A percentile compares a stretch with the other conserved stretches of the same genome.
These are phyloP conservation scores for Aspergillus luchuensis DNA, from an alignment of 2,329 filamentous ascomycete genomes.

Conservation along the genomic window DNA sequence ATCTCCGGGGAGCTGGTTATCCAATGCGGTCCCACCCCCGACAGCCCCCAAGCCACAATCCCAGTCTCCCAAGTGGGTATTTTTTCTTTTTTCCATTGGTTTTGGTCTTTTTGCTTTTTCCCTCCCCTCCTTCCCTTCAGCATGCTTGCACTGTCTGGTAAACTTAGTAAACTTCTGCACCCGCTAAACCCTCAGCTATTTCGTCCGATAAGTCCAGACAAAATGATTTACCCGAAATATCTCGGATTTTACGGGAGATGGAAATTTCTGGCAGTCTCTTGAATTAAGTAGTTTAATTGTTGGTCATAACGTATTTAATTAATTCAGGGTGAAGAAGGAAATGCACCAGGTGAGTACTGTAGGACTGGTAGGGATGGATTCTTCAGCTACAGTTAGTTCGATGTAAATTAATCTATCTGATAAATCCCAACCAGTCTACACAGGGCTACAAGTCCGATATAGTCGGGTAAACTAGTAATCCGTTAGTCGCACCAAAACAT, in stretches of 20 bases:
- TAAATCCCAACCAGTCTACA: background rate
- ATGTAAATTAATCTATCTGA: background rate
- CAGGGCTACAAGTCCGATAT: background rate
- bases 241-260: too few species aligned
- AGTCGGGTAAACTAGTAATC: background rate
- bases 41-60: background rate
- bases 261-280: too few species aligned
- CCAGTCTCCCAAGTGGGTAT: too few species aligned
- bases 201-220: too few species aligned
- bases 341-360: background rate
- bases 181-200: background rate
- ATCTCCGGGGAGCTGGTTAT: background rate
- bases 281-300: too few species aligned
- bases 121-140: too few species aligned
- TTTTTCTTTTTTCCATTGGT: background rate
- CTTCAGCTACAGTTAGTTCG: background rate
- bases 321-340: too few species aligned
- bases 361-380: background rate
- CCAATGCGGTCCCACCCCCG: constrained; percentile 1
- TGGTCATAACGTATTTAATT: too few species aligned
- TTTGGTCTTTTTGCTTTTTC: background rate
- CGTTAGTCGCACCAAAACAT: background rate
- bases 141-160: background rate
- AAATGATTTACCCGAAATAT: too few species aligned
- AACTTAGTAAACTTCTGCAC: background rate